Evolutionary conservation across 345 rosid genomes (phyloP).

Genomic region (Trapa bicornis): DNA sequence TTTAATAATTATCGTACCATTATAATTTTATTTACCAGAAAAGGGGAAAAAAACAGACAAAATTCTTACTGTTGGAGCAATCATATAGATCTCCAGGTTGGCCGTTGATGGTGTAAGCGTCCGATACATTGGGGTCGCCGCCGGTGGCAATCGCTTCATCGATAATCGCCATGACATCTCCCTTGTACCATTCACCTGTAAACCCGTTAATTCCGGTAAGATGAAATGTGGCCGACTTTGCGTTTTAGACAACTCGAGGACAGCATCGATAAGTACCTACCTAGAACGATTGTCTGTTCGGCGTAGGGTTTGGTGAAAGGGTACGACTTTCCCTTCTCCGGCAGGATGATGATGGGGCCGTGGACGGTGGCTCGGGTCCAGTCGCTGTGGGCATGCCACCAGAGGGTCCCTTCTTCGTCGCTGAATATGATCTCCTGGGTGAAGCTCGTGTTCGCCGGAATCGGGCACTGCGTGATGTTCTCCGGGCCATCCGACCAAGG

Average conservation of each 20-base stretch:
- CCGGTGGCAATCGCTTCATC: constrained; percentile 12
- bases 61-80: constrained; percentile 18
- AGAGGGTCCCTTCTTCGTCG: constrained; percentile 30
- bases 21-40: no score
- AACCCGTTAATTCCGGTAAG: not conserved
- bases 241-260: no score
- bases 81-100: constrained; percentile 23
- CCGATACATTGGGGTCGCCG: constrained; percentile 8
- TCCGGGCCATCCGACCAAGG: constrained; percentile 43
- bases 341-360: constrained; percentile 25
- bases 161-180: constrained; percentile 17
- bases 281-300: constrained; percentile 23
- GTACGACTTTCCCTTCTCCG: constrained; percentile 12
- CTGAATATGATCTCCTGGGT: constrained; percentile 23
- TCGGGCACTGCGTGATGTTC: constrained; percentile 38
- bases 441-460: constrained; percentile 24
- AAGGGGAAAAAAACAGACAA: no score
- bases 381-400: constrained; percentile 50
- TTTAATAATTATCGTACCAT: no score
- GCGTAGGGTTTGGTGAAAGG: constrained; percentile 23
- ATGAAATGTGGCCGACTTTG: not conserved
- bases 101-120: constrained; percentile 31
- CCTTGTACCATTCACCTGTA: constrained; percentile 26
- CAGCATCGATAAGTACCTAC: constrained; percentile 3
- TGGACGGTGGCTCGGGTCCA: constrained; percentile 38